Base-by-base conservation (phyloP, 257 asterid genomes). In the Verbascum thapsus region DNA sequence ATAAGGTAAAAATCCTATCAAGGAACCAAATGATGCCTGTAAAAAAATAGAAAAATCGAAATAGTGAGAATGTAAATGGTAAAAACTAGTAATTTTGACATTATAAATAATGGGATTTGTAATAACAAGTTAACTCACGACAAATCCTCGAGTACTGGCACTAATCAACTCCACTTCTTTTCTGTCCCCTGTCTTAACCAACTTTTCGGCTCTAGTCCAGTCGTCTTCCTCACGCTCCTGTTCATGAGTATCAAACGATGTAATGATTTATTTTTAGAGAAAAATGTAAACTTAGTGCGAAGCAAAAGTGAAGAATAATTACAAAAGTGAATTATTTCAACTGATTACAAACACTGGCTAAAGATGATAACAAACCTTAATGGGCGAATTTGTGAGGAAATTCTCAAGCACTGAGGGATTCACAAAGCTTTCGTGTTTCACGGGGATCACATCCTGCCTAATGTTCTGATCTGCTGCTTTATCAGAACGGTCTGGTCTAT, bases 1-100 rank as follows among this genome's bases (percentile, higher is more conserved):
- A 71, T 92, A 89, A 11, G 98, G 98, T 63, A 92, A 73, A 83
- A 86, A 86, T 55, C 97, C 98, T 74, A 87, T 70, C 78, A 92
- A 78, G 81, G 98, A 87, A 69, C 95, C 89, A 76, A 83, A 88
- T 19, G 95, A 86, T 40, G 61, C 98, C 98, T 92, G 83, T 37
- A 77, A 69, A 35, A 23, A 70, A 69, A 39, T 58, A 68, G 59
- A 63, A 53, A 67, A 40, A 40, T 66, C 53, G 64, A 37, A 58
- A 68, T 16, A 32, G 42, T 19, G 38, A 63, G 49, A 60, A n/a
- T 45, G 6, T 38, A 47, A 26, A 30, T 18, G 74, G 19, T 50
- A 35, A 65, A 38, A 47, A 54, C 13, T 48, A 32, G 47, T 39
- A 39, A 34, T 30, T 18, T 19, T 55, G 18, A 38, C 52, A 15